phyloP scores from a whole-genome alignment of 2,329 filamentous ascomycete genomes.

The Zasmidium citrigriseum region DNA sequence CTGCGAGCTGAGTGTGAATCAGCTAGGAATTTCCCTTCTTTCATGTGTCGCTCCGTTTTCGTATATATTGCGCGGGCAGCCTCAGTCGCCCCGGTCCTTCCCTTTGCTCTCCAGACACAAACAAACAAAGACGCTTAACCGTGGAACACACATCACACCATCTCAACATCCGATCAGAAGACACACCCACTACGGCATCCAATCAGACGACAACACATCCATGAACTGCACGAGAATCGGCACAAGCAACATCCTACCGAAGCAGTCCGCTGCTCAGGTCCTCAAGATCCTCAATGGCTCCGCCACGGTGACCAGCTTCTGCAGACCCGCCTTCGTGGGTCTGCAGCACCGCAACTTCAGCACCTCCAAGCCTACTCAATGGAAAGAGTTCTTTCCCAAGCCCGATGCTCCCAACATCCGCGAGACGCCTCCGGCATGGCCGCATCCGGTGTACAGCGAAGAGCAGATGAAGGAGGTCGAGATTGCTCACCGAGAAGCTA shows the following conservation, averaged over 20 bases:
- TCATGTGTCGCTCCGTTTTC: conserved; percentile 3
- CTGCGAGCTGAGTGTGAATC: not conserved
- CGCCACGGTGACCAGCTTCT: conserved; percentile 23
- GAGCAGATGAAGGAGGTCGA: conserved; percentile 74
- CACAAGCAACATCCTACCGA: conserved; percentile 35
- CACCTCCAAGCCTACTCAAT: conserved; percentile 35
- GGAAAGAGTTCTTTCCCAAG: conserved; percentile 51
- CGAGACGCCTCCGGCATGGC: conserved; percentile 50
- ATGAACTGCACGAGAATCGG: conserved; percentile 32
- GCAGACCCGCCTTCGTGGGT: conserved; percentile 37
- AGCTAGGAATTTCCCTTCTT: not conserved
- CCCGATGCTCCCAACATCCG: conserved; percentile 47
- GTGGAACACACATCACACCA: conserved; percentile 7
- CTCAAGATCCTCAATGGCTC: conserved; percentile 40
- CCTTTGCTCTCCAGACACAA: not conserved
- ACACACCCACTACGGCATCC: too few species aligned
- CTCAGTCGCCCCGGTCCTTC: conserved; percentile 5
- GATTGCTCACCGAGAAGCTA: conserved; percentile 74
- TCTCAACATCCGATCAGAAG: not conserved
- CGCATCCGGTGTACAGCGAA: conserved; percentile 64
- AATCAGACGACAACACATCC: conserved; percentile 5
- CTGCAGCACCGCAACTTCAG: conserved; percentile 44
- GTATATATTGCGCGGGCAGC: conserved; percentile 3
- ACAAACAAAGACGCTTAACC: not conserved
- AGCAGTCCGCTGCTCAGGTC: conserved; percentile 39